Evolutionary conservation across 345 rosid genomes (phyloP).

Genomic region (Murraya paniculata): DNA sequence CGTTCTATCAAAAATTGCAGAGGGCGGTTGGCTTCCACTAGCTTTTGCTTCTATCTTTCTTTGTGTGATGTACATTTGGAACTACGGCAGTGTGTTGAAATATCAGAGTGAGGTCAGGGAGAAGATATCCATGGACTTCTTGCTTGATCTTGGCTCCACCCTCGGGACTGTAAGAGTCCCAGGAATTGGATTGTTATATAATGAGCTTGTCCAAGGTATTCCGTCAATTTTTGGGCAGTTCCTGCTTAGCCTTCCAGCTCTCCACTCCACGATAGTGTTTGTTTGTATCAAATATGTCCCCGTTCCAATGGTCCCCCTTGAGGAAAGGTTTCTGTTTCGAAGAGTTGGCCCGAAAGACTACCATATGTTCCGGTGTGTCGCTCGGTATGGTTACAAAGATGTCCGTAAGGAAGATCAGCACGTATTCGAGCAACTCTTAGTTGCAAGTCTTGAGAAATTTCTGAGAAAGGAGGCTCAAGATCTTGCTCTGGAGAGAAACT

Average conservation of each 20-base stretch:
- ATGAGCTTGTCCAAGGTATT: conserved; percentile 87
- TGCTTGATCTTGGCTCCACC: conserved; percentile 82
- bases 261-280: conserved; percentile 82
- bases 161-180: conserved; percentile 86
- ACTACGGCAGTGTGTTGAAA: conserved; percentile 91
- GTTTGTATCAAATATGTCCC: conserved; percentile 96
- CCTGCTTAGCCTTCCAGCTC: conserved; percentile 80
- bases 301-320: conserved; percentile 86
- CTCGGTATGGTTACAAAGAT: conserved; percentile 94
- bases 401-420: conserved; percentile 78
- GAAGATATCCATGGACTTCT: conserved; percentile 79
- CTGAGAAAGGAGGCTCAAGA: conserved; percentile 74
- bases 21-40: conserved; percentile 97
- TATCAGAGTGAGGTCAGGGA: conserved; percentile 90
- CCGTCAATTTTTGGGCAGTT: conserved; percentile 91
- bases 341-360: conserved; percentile 91
- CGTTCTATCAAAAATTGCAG: conserved; percentile 63
- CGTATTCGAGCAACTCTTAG: conserved; percentile 79
- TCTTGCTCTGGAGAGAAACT: conserved; percentile 62
- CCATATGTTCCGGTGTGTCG: conserved; percentile 85
- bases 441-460: conserved; percentile 78
- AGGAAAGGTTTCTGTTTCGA: conserved; percentile 84
- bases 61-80: conserved; percentile 85
- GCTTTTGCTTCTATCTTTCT: conserved; percentile 76
- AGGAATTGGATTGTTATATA: conserved; percentile 81